Evolutionary conservation across 768 basidiomycete species (phyloP), one percentile per base, ranked within the genome.

Genomic region (Podaxis pistillaris): DNA sequence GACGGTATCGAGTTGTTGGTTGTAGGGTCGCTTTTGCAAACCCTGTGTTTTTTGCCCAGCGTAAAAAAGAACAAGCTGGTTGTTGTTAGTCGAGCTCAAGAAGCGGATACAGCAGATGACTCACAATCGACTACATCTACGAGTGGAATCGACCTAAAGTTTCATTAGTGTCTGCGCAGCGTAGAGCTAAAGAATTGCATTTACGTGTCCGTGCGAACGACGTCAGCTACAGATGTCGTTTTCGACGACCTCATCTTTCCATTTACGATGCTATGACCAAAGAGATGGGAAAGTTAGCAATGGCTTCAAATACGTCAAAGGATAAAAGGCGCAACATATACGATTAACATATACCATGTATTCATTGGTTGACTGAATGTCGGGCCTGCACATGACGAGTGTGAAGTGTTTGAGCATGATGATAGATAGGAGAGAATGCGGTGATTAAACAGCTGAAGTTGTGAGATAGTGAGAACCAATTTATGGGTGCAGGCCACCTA

Each of bases 351-450:
- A 80, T 71, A 89, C 74, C 62, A 81, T 83, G 77, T 75, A 94
- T 75, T 92, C 90, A 58, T 91, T 85, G 24, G 86, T 87, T 8
- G 86, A 84, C 67, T 87, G 84, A 58, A 83, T 71, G 69, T 88
- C 86, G 30, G 91, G 88, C 76, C 91, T 91, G 82, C 91, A 94
- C 66, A 93, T 77, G 70, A 94, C 82, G 78, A 89, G 87, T 60
- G 84, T 83, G 64, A 89, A 68, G 47, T 73, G 65, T 66, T 84
- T 82, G 36, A 76, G 59, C 81, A 83, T 83, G 64, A 56, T 75
- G 26, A n/a, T 50, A 59, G 41, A 54, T 51, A 38, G 63, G 47
- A 44, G 62, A 15, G 40, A 60, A 41, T 44, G 41, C 33, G 60
- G 46, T 47, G 63, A 63, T 56, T 58, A 24, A 46, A 47, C 52